phyloP scores from a whole-genome alignment of 176 grass and related monocot genomes.

The Carex myosuroides region DNA sequence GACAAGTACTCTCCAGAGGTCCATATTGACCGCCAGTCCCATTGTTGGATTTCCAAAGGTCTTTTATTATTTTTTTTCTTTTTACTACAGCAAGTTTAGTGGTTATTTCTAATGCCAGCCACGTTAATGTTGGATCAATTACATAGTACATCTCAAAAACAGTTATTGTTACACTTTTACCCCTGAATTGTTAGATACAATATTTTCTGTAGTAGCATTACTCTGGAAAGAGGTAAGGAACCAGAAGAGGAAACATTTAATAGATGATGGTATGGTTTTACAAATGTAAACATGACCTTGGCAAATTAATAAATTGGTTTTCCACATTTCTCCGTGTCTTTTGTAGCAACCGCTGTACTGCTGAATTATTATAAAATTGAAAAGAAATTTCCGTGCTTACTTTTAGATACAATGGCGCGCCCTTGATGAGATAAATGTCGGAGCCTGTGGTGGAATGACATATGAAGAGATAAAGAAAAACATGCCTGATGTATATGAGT shows the following conservation, averaged over 20 bases:
- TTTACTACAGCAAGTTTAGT: neutral
- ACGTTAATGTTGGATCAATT: neutral
- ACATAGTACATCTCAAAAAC: neutral
- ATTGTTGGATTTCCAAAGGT: conserved; percentile 99
- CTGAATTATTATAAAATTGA: conserved; percentile 18
- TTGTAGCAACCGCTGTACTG: neutral
- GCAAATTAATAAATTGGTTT: neutral
- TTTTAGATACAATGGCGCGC: conserved; percentile 99
- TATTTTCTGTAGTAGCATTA: neutral
- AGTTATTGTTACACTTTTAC: neutral
- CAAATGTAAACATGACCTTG: neutral
- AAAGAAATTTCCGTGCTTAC: conserved; percentile 20
- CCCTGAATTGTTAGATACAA: neutral
- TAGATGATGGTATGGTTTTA: neutral
- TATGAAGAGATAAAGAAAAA: conserved; percentile 96
- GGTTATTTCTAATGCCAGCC: neutral
- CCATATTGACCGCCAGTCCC: conserved; percentile 76
- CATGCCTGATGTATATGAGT: conserved; percentile 96
- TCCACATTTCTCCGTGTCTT: conserved; percentile 3
- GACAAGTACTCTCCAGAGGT: conserved; percentile 98
- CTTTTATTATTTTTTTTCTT: conserved; percentile 3
- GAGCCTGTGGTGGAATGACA: conserved; percentile 94
- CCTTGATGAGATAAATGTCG: conserved; percentile 94
- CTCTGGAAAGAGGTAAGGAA: neutral
- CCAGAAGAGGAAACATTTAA: neutral